Conservation (phyloP, 805 yeast species). For the Wickerhamomyces bisporus region DNA sequence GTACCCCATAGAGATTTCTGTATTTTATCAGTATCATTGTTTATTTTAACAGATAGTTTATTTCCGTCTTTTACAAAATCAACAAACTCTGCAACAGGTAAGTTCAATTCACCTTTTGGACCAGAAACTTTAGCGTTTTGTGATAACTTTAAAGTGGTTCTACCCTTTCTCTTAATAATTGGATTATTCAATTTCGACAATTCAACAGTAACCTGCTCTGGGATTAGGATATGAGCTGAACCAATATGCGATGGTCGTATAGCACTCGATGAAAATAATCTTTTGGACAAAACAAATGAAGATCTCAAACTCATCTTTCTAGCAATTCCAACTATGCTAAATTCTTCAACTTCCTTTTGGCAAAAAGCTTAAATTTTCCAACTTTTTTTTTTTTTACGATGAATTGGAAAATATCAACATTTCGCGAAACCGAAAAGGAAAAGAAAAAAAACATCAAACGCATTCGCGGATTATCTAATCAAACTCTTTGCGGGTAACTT, state of each 20-base stretch:
- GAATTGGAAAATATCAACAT: no score
- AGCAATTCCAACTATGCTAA: no score
- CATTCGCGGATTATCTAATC: no score
- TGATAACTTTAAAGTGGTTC: constrained; percentile 50
- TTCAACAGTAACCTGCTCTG: constrained; percentile 52
- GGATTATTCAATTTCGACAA: constrained; percentile 49
- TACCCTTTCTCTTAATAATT: constrained; percentile 61
- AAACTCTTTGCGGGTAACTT: no score
- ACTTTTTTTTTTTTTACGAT: neutral
- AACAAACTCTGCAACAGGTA: constrained; percentile 72
- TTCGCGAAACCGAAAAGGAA: no score
- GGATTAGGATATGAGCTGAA: constrained; percentile 64
- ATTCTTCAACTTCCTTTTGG: no score
- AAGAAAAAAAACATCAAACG: no score
- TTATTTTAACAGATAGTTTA: constrained; percentile 50
- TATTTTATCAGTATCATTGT: constrained; percentile 47
- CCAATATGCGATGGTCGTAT: constrained; percentile 64
- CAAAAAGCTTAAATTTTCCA: no score
- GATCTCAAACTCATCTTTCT: neutral
- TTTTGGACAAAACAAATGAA: constrained; percentile 6
- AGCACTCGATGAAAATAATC: constrained; percentile 31
- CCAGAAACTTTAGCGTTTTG: constrained; percentile 61
- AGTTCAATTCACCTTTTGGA: constrained; percentile 64
- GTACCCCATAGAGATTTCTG: constrained; percentile 97
- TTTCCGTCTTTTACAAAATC: constrained; percentile 34